Percentiles rank a stretch among this genome's conserved stretches.
Evolutionary conservation across 2,329 filamentous ascomycete genomes (phyloP).

Genomic region (Cladophialophora psammophila): DNA sequence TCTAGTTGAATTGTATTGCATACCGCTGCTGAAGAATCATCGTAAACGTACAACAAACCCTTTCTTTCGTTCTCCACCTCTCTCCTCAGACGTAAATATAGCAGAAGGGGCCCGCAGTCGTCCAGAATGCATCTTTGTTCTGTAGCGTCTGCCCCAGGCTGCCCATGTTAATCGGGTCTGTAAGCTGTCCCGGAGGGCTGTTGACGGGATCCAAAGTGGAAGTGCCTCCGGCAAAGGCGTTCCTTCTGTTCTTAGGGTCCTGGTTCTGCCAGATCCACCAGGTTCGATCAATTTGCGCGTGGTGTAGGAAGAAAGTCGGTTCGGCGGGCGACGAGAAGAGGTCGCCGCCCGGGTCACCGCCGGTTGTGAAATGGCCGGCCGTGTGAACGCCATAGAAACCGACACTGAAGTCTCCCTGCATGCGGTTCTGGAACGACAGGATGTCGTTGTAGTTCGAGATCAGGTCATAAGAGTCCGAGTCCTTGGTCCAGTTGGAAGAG

Average conservation of each 20-base stretch:
- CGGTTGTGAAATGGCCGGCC: constrained; percentile 36
- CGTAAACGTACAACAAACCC: background rate
- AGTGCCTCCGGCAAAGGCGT: constrained; percentile 31
- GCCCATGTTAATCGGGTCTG: constrained; percentile 32
- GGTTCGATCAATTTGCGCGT: constrained; percentile 35
- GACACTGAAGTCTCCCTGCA: constrained; percentile 31
- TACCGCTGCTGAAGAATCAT: background rate
- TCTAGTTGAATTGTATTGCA: constrained; percentile 4
- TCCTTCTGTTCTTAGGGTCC: constrained; percentile 31
- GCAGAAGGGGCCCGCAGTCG: constrained; percentile 38
- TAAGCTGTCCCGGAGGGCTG: constrained; percentile 34
- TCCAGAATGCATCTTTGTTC: constrained; percentile 35
- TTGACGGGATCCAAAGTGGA: constrained; percentile 31
- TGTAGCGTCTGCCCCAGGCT: constrained; percentile 20
- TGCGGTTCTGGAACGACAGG: constrained; percentile 32
- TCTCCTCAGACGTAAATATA: constrained; percentile 37
- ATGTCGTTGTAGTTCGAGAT: constrained; percentile 33
- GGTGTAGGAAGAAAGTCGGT: constrained; percentile 37
- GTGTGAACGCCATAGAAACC: constrained; percentile 36
- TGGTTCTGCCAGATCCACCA: constrained; percentile 38
- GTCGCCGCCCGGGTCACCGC: constrained; percentile 37
- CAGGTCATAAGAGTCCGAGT: constrained; percentile 32
- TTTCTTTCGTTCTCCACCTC: background rate
- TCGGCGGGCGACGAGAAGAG: constrained; percentile 35
- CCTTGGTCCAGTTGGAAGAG: constrained; percentile 36